Conservation (phyloP, 352 stramenopile genomes). For the Pythium volutum region DNA sequence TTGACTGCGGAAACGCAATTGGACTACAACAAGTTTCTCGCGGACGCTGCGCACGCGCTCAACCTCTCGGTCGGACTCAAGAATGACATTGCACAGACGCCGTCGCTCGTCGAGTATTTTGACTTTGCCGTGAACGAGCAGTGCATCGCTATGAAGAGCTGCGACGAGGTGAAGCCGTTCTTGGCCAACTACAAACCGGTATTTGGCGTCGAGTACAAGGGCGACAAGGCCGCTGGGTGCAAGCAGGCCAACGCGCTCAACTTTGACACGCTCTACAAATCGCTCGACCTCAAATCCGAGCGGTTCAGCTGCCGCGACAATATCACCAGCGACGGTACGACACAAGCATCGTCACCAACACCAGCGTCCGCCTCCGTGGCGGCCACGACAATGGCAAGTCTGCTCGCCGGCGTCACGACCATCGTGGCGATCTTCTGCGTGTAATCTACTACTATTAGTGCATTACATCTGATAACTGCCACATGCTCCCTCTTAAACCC, state of each 20-base stretch:
- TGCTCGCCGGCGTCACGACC: background rate
- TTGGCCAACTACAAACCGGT: conserved; percentile 43
- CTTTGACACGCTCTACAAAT: conserved; percentile 41
- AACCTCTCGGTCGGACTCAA: conserved; percentile 52
- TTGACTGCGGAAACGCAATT: conserved; percentile 34
- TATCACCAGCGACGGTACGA: background rate
- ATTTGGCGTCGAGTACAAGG: conserved; percentile 54
- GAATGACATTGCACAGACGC: conserved; percentile 45
- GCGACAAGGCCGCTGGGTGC: conserved; percentile 25
- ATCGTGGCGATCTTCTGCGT: background rate
- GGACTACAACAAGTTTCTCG: conserved; percentile 35
- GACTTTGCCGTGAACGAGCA: conserved; percentile 66
- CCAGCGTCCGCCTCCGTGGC: background rate
- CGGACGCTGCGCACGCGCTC: conserved; percentile 33
- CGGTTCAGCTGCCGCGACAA: conserved; percentile 33
- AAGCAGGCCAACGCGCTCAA: conserved; percentile 29
- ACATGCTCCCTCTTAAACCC: conserved; percentile 2
- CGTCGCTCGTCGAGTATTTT: conserved; percentile 36
- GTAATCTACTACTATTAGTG: background rate
- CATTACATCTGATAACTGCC: background rate
- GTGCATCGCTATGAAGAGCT: conserved; percentile 48
- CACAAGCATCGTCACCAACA: background rate
- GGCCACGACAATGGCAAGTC: background rate
- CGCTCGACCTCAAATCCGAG: conserved; percentile 28
- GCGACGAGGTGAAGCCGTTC: conserved; percentile 35